Evolutionary conservation across 495 filamentous ascomycete genomes (phyloP), one percentile per base, ranked within the genome.

Genomic region (Aspergillus coremiiformis): DNA sequence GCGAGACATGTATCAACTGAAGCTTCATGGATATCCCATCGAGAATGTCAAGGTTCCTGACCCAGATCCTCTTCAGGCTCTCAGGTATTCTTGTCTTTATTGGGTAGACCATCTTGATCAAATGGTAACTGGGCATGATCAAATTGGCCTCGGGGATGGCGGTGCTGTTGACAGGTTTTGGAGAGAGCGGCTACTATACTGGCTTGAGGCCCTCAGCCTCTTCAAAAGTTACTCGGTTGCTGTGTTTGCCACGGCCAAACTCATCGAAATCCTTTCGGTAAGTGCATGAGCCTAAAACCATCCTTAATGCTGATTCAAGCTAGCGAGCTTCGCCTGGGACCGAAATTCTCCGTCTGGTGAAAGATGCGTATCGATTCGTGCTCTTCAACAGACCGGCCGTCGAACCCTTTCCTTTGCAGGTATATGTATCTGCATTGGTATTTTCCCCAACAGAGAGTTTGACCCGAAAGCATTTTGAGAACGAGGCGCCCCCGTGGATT

Each of bases 381-480:
- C 48, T 60, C 43, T 62, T 53, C 54, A 50, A 63, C 23, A 60
- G 52, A 27, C 19, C 12, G 19, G 56, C 46, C 26, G 66, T 69
- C 51, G 62, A 62, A 49, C 54, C 41, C 15, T 22, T 39, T 47
- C 66, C 66, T 48, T 66, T 69, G 22, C 66, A 69, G 47, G 57
- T 51, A 47, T 70, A 70, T 55, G 35, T 37, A 10, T 70, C 67
- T 39, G 66, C 62, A 19, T 53, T 70, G 15, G 12, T 69, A 37
- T 69, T 68, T 47, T 68, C 66, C 55, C 65, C 66, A 39, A 46
- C 43, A 8, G 24, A 24, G 12, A 61, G 61, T 30, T 24, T 53
- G 21, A 61, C 48, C 14, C 42, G 54, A 47, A 19, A 24, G 14
- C 30, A 51, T 29, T 65, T 57, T 33, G n/a, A 57, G 32, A 4